phyloP scores from a whole-genome alignment of 768 basidiomycete genomes.

The Mycena amicta region DNA sequence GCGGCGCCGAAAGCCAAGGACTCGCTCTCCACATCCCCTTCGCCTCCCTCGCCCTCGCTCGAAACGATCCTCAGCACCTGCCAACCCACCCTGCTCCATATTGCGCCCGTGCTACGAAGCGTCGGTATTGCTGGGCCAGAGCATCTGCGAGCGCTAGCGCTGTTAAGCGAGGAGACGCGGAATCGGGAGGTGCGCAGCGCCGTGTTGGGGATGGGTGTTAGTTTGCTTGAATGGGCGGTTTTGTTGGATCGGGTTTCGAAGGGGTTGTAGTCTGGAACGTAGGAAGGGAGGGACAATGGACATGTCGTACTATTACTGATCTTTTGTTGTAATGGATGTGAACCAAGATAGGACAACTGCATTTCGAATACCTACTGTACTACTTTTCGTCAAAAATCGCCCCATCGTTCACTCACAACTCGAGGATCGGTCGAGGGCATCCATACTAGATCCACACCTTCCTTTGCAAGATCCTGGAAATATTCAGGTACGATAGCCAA shows the following conservation, averaged over 20 bases:
- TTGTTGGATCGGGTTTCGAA: conserved; percentile 51
- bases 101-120: conserved; percentile 54
- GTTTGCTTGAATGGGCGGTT: conserved; percentile 80
- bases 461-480: no score
- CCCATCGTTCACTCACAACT: no score
- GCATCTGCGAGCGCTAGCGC: conserved; percentile 63
- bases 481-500: no score
- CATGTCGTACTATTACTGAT: no score
- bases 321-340: no score
- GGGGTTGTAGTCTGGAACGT: no score
- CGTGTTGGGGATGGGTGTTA: conserved; percentile 67
- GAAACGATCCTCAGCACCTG: conserved; percentile 62
- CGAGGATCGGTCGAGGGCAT: no score
- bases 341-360: no score
- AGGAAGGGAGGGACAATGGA: no score
- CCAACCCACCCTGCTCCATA: conserved; percentile 65
- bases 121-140: conserved; percentile 63
- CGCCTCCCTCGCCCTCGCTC: conserved; percentile 36
- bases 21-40: not conserved
- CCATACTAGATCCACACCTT: no score
- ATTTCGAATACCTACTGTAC: no score
- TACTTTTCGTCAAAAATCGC: no score
- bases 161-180: conserved; percentile 65
- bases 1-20: conserved; percentile 1
- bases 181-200: conserved; percentile 72